Base-by-base conservation (phyloP, 192 early-diverging fungal genomes). In the Coemansia sp. region DNA sequence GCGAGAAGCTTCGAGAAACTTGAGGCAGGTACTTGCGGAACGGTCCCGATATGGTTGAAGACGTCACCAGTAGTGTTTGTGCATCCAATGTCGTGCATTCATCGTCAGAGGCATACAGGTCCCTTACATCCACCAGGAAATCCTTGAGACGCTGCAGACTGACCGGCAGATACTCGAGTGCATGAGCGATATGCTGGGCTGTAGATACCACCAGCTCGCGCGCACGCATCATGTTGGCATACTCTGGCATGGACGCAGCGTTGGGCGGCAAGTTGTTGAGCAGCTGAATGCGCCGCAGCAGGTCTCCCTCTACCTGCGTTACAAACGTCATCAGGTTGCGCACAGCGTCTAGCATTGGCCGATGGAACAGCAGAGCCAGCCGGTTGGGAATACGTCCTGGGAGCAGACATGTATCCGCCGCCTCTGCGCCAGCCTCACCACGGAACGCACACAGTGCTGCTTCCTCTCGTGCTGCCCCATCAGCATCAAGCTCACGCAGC, bases 141-240 rank as follows among this genome's bases (percentile, higher is more conserved):
- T 66, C 55, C 47, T 65, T 63, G 63, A 77, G 54, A 15, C 66
- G 62, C 43, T 58, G 58, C 49, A 77, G 58, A 37, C 74, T 62
- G 14, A 77, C 60, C 4, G 74, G 74, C 43, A 77, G 67, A 12
- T 70, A 56, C 60, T 69, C 74, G 3, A 77, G 67, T 26, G 74
- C 74, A 37, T 77, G 67, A 3, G 63, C 68, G 38, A 77, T 63
- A 56, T 77, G 74, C 56, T 69, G 67, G 2, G 74, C 67, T 7
- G 74, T 60, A 26, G 63, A 55, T 36, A 70, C 47, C n/a, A 77
- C 63, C 74, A 77, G 62, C 12, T 66, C 64, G 16, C 51, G 54
- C 17, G 74, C 46, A 11, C 39, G 45, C 20, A 56, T 37, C 56
- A 70, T 66, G 30, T 39, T 23, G 2, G 59, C 59, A 20, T 63